Evolutionary conservation across 768 basidiomycete species (phyloP).

Genomic region (Serendipita sp.): DNA sequence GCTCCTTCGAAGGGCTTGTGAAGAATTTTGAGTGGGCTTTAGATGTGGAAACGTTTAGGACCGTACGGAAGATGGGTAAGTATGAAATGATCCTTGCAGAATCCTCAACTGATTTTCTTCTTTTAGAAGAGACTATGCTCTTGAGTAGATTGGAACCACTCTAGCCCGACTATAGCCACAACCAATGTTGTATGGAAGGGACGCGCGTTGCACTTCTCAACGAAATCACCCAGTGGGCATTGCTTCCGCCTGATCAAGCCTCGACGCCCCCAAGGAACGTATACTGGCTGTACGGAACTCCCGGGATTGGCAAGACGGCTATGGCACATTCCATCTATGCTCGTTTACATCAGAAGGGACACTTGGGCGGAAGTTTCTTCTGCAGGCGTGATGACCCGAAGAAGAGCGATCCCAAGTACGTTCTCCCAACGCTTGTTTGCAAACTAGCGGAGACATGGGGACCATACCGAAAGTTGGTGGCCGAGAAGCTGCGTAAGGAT

Average conservation of each 20-base stretch:
- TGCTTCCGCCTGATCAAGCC: not conserved
- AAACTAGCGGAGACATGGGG: not conserved
- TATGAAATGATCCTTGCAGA: not conserved
- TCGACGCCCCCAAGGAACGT: not conserved
- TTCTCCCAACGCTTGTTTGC: not conserved
- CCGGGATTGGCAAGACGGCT: not conserved
- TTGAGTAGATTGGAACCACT: not conserved
- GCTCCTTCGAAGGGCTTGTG: not conserved
- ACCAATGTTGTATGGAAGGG: not conserved
- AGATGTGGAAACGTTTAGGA: not conserved
- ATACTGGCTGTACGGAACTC: not conserved
- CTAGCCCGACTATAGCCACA: not conserved
- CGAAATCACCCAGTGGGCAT: not conserved
- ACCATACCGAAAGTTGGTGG: not conserved
- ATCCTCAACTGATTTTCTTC: not conserved
- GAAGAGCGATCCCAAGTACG: not conserved
- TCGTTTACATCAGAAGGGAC: not conserved
- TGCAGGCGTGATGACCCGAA: not conserved
- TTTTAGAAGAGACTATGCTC: not conserved
- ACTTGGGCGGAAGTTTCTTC: not conserved
- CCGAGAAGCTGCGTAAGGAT: not conserved
- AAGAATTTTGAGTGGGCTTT: not conserved
- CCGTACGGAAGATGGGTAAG: not conserved
- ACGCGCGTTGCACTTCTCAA: not conserved
- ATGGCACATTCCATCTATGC: not conserved